Evolutionary conservation across 768 basidiomycete species (phyloP), one percentile per base, ranked within the genome.

Genomic region (Amanita polypyramis): DNA sequence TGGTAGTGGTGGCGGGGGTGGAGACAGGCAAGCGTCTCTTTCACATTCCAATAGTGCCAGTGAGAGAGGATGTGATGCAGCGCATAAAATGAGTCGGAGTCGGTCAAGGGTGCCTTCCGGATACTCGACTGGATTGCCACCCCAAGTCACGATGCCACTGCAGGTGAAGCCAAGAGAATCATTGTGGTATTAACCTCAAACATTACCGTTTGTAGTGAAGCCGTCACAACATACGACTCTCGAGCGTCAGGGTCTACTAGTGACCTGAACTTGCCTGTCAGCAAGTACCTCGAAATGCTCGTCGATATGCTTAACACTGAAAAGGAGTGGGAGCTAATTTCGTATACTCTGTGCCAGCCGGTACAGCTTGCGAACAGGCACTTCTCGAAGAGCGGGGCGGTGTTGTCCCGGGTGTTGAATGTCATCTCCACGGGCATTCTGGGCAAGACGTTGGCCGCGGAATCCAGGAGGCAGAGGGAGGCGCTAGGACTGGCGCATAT

Each of bases 341-440:
- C 92, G 2, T 98, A 96, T 58, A 70, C 93, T 4, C 72, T 99
- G 4, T 91, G 87, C 58, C 87, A 95, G 0, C 94, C 96, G 1
- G 73, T 80, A 7, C 93, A 98, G 60, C 74, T 98, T 8, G 72
- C 87, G 49, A 98, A 98, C 74, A 98, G 97, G 62, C 92, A 98
- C 57, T 73, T 97, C 45, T 94, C 89, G 0, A 79, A 79, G 43
- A 80, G 85, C 23, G 70, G 80, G n/a, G 64, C 60, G 11, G 74
- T 76, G 8, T 74, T 94, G 17, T 68, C 77, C 4, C 71, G 67
- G 41, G 65, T 97, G 29, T 65, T 91, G 33, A 70, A 70, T n/a
- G 60, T 72, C 21, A 65, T 98, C 10, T 89, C 88, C 65, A 67
- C 73, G 1, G 77, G 77, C 0, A 74, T 94, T 25, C 64, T 77